These are phyloP conservation scores for Microstegium vimineum DNA, from an alignment of 176 grass and related monocot genomes.

Conservation along the genomic window DNA sequence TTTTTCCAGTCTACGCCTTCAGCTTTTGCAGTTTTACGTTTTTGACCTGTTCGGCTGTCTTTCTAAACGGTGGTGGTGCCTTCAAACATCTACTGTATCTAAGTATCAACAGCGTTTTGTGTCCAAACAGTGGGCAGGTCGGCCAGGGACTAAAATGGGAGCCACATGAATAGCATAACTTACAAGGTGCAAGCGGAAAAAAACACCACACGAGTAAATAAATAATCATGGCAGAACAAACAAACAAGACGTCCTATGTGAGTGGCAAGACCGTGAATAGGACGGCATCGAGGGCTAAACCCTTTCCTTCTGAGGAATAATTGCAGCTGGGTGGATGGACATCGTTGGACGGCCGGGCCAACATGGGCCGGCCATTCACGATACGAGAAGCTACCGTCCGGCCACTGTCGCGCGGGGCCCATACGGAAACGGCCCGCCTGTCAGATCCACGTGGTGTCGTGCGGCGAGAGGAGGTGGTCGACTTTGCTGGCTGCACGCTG, in stretches of 20 bases:
- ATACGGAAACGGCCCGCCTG: accelerated
- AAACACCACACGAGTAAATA: not conserved
- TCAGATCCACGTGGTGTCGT: not conserved
- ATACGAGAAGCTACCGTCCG: accelerated
- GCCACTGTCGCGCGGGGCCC: not conserved
- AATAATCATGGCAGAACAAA: not conserved
- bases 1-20: not conserved
- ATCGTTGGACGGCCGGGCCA: constrained; percentile 29
- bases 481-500: not conserved
- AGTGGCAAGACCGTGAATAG: constrained; percentile 22
- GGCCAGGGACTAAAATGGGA: not conserved
- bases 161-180: not conserved
- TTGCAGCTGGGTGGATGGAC: constrained; percentile 36
- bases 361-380: not conserved
- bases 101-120: too few species aligned
- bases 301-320: constrained; percentile 16
- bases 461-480: not conserved
- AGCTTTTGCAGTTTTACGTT: not conserved
- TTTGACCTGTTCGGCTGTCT: too few species aligned
- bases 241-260: not conserved
- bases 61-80: too few species aligned
- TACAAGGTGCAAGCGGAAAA: not conserved
- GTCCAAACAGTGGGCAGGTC: not conserved
- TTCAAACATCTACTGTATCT: too few species aligned
- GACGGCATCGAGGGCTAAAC: constrained; percentile 18